Evolutionary conservation across 768 basidiomycete species (phyloP).

Genomic region (Tylopilus rubrobrunneus): DNA sequence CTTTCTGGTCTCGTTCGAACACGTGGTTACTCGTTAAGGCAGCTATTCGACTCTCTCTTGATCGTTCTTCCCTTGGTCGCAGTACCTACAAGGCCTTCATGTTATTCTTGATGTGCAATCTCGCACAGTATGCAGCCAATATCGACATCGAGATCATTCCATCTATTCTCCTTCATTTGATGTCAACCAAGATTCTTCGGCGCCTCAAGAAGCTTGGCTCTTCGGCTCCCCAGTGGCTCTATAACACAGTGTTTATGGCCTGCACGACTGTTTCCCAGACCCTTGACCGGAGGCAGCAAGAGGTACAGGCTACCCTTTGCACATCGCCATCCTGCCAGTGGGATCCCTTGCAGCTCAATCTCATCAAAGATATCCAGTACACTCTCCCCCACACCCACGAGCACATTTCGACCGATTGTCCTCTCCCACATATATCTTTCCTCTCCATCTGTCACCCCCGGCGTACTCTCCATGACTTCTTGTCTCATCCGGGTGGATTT

Average conservation of each 20-base stretch:
- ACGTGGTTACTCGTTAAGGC: not conserved
- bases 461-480: not conserved
- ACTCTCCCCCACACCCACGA: not conserved
- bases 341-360: not conserved
- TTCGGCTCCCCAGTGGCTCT: not conserved
- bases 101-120: not conserved
- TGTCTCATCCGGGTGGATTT: no score
- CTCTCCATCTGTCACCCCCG: not conserved
- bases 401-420: not conserved
- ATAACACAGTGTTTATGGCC: not conserved
- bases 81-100: not conserved
- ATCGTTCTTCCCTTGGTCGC: not conserved
- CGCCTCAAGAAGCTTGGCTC: not conserved
- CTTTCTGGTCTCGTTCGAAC: not conserved
- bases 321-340: not conserved
- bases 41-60: not conserved
- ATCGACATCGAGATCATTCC: no score
- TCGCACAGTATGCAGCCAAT: not conserved
- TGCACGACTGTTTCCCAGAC: not conserved
- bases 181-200: not conserved
- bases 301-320: not conserved
- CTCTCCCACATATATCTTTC: not conserved
- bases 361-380: not conserved
- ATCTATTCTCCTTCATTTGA: not conserved
- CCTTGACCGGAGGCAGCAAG: not conserved